Conservation (phyloP, 148 eudicot genomes). For the Vaccinium macrocarpon region DNA sequence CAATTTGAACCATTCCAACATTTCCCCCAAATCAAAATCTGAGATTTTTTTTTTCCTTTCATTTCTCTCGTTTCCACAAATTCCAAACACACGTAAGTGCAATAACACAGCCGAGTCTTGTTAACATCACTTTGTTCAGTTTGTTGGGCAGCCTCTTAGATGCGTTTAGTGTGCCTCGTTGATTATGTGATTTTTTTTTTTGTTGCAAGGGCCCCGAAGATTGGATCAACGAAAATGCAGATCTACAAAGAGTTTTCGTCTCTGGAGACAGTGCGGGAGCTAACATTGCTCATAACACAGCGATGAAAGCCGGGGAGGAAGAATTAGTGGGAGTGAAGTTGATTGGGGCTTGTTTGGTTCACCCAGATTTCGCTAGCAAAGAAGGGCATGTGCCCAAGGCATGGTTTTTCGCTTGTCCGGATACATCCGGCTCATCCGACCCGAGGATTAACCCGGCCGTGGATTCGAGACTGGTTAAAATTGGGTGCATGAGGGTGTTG, state of each 20-base stretch:
- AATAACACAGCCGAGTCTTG: too few species aligned
- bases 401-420: background rate
- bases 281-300: constrained; percentile 46
- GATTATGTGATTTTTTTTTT: background rate
- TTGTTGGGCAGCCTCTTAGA: background rate
- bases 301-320: constrained; percentile 22
- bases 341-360: constrained; percentile 23
- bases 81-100: too few species aligned
- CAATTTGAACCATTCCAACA: too few species aligned
- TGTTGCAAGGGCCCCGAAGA: constrained; percentile 17
- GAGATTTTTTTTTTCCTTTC: too few species aligned
- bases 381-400: background rate
- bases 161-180: too few species aligned
- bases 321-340: background rate
- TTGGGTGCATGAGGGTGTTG: constrained; percentile 23
- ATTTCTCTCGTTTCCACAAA: too few species aligned
- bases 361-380: constrained; percentile 32
- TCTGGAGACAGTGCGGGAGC: constrained; percentile 58
- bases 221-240: constrained; percentile 43
- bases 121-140: background rate
- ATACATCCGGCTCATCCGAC: constrained; percentile 17
- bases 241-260: constrained; percentile 28
- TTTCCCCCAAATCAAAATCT: too few species aligned
- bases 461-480: constrained; percentile 8
- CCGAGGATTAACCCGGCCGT: constrained; percentile 29